Percentiles rank a stretch among this genome's conserved stretches.
Conservation (phyloP, 305 asterid species). For the Rubia peregrina region DNA sequence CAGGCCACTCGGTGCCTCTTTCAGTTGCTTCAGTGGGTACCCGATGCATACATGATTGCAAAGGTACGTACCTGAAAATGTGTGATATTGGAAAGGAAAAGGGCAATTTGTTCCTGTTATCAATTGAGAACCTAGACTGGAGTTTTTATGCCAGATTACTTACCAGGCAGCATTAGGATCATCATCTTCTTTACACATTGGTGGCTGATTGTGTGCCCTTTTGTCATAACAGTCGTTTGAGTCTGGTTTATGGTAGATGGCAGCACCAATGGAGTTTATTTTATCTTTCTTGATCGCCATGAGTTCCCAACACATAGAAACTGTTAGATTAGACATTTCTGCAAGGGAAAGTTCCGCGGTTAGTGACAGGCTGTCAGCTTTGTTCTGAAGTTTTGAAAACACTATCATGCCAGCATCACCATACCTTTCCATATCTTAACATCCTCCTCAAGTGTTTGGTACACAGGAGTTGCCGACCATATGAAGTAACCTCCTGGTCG, state of each 20-base stretch:
- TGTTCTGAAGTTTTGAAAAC: neutral
- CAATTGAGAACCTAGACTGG: neutral
- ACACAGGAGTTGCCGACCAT: conserved; percentile 97
- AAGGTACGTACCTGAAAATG: conserved; percentile 65
- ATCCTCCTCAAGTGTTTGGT: conserved; percentile 69
- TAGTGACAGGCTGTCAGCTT: conserved; percentile 6
- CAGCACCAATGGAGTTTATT: conserved; percentile 56
- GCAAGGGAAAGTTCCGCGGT: conserved; percentile 11
- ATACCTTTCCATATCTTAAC: conserved; percentile 72
- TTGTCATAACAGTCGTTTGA: conserved; percentile 66
- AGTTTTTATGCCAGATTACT: neutral
- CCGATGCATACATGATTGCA: conserved; percentile 78
- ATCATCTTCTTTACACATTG: conserved; percentile 59
- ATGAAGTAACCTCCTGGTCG: conserved; percentile 83
- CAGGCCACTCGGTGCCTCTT: conserved; percentile 81
- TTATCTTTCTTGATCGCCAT: conserved; percentile 63
- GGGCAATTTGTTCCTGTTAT: neutral
- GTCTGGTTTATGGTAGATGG: conserved; percentile 69
- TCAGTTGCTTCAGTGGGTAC: conserved; percentile 45
- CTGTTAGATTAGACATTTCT: conserved; percentile 74
- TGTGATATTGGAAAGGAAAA: neutral
- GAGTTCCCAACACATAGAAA: conserved; percentile 87
- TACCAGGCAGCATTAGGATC: conserved; percentile 91
- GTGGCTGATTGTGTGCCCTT: conserved; percentile 51
- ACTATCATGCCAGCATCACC: conserved; percentile 2